Base-by-base conservation (phyloP, 2,329 filamentous ascomycete species). In the Colletotrichum sp. region DNA sequence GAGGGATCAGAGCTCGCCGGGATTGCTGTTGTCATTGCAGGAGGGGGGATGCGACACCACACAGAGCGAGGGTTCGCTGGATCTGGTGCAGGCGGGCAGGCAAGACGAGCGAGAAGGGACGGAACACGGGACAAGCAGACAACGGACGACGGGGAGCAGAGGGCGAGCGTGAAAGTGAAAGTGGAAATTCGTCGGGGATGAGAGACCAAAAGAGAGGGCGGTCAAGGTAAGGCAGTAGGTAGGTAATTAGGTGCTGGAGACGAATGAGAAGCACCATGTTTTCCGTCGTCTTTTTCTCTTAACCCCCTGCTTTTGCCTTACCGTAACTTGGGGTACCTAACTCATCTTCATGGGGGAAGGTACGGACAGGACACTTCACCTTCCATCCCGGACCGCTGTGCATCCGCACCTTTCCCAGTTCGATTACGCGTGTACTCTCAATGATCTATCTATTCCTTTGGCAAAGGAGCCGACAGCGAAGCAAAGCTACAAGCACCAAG, bases 11-110 rank as follows among this genome's bases (percentile, higher is more conserved):
- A 78, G 79, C 79, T 80, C 71, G 81, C 78, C 65, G 82, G 80
- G 73, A 83, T 79, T 78, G 82, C 79, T 77, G 81, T 81, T 77
- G 83, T 82, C 83, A 85, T 85, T 78, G 81, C 80, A 75, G 79
- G 68, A 74, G 28, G 55, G 63, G 52, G 73, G 64, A 72, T 75
- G 63, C 64, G 69, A 73, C 64, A 59, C 39, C 60, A 64, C n/a
- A 63, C 16, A n/a, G 48, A 28, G 52, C 32, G 67, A 69, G 55
- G 67, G 67, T 55, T 59, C 34, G 32, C 25, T 39, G 30, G 66
- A 68, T 32, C 69, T 61, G 69, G 68, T 32, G 32, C 65, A 61
- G 36, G 55, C 36, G 34, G 36, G 28, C 32, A 44, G 34, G 36
- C 13, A 36, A 44, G 28, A 52, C n/a, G 36, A 68, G 71, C 36